Base-by-base conservation (phyloP, 768 basidiomycete genomes). In the Suillus spraguei region DNA sequence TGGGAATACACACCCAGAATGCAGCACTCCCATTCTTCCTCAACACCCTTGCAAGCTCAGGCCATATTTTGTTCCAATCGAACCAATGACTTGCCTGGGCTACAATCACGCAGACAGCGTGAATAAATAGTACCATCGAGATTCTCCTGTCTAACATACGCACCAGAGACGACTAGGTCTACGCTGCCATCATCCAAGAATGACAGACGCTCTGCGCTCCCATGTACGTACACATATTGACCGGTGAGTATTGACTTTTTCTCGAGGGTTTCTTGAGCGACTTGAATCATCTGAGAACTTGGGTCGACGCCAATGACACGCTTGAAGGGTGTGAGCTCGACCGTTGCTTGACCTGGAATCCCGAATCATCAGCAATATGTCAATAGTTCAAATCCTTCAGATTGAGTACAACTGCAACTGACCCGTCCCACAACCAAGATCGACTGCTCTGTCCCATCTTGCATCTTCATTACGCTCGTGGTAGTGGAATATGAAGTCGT, bases 401-500 rank as follows among this genome's bases (percentile, higher is more conserved):
- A n/a, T n/a, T n/a, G 33, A 54, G 13, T 16, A 24, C 36, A 17
- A 16, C 22, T 22, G 11, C 24, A 47, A 65, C 78, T 16, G 63
- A 90, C 92, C 90, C 20, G 93, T 91, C 33, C 94, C 92, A 74
- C 93, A 94, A 5, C 94, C 92, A 2, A 94, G 71, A 67, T 95
- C 93, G 0, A 92, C 79, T 0, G 89, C 91, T 17, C 76, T 78
- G 14, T 85, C 80, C 82, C 85, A 90, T 60, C 72, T 65, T 0
- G 68, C 68, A 0, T 35, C 38, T 0, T n/a, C 32, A 7, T 55
- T 13, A 11, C 66, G 63, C 9, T 68, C 71, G 68, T 94, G 92
- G 69, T 86, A 90, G 4, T 78, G 71, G 68, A 86, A 86, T 47
- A 94, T 77, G 50, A 83, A 77, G 32, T 90, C 83, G 71, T 84